Conservation (phyloP, 495 filamentous ascomycete genomes). For the Symbiotaphrina buchneri region DNA sequence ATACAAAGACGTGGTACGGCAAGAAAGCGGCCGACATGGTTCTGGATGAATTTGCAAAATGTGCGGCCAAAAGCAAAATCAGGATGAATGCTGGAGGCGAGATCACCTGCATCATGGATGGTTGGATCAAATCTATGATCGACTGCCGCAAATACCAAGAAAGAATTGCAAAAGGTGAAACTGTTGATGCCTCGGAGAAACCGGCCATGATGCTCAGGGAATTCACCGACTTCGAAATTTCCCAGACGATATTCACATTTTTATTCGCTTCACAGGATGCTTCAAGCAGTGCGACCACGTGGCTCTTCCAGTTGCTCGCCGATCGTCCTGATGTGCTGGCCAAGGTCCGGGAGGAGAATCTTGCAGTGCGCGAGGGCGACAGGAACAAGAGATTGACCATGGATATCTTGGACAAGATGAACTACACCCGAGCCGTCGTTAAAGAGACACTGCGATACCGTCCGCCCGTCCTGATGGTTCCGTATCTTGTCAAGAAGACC, state of each 20-base stretch:
- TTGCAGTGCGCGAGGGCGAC: constrained; percentile 57
- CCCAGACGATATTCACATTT: constrained; percentile 92
- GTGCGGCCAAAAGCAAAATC: constrained; percentile 78
- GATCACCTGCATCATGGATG: constrained; percentile 80
- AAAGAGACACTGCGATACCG: constrained; percentile 89
- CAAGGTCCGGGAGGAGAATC: constrained; percentile 81
- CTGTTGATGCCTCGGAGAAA: constrained; percentile 50
- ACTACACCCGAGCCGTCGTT: constrained; percentile 80
- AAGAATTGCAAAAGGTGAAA: constrained; percentile 35
- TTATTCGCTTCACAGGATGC: constrained; percentile 96
- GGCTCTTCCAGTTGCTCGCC: constrained; percentile 88
- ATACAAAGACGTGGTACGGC: constrained; percentile 90
- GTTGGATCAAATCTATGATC: constrained; percentile 71
- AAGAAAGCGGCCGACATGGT: constrained; percentile 92
- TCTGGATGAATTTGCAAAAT: constrained; percentile 70
- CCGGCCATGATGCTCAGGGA: constrained; percentile 59
- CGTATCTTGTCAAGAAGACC: constrained; percentile 82
- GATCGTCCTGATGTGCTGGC: constrained; percentile 82
- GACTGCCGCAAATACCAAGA: constrained; percentile 60
- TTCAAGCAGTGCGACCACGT: constrained; percentile 77
- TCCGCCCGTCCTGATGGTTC: constrained; percentile 94
- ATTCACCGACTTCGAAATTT: constrained; percentile 82
- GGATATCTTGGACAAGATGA: constrained; percentile 70
- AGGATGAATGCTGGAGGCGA: constrained; percentile 83
- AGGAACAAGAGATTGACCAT: constrained; percentile 44